These are phyloP conservation scores for Crocinoboletus sp. DNA, from an alignment of 1,284 basidiomycete genomes.

Conservation along the genomic window DNA sequence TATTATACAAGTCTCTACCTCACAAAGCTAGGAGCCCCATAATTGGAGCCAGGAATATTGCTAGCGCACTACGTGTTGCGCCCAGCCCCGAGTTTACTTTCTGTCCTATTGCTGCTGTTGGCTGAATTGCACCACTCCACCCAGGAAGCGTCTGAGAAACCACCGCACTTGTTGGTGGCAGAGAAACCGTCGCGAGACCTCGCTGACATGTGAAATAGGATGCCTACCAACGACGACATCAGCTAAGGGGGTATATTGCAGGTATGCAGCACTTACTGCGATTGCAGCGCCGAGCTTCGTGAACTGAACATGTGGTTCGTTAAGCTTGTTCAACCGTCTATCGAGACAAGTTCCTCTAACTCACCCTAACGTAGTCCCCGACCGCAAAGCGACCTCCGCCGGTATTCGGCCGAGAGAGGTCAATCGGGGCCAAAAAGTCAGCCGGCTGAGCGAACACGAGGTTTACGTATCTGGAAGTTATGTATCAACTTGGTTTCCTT, in stretches of 20 bases:
- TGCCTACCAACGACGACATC: slow-evolving; percentile 36
- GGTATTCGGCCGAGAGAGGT: slow-evolving; percentile 46
- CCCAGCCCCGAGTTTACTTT: slow-evolving; percentile 23
- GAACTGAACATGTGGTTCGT: slow-evolving; percentile 28
- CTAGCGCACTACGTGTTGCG: slow-evolving; percentile 21
- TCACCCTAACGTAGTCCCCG: slow-evolving; percentile 47
- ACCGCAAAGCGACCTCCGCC: slow-evolving; percentile 52
- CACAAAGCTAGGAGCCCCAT: slow-evolving; percentile 29
- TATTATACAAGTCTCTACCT: not conserved
- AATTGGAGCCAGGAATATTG: slow-evolving; percentile 24
- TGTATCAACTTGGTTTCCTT: not conserved
- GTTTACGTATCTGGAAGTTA: slow-evolving; percentile 54
- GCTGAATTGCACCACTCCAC: slow-evolving; percentile 16
- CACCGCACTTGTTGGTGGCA: slow-evolving; percentile 59
- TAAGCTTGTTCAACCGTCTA: slow-evolving; percentile 2
- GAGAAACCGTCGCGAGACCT: slow-evolving; percentile 51
- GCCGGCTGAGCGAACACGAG: slow-evolving; percentile 60
- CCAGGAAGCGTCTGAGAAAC: slow-evolving; percentile 52
- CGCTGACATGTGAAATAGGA: slow-evolving; percentile 76
- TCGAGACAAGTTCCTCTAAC: slow-evolving; percentile 1
- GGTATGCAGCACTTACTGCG: slow-evolving; percentile 40
- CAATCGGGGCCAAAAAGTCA: slow-evolving; percentile 57
- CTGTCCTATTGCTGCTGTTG: slow-evolving; percentile 15
- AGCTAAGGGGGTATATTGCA: not conserved
- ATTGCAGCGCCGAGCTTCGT: slow-evolving; percentile 56